phyloP scores from a whole-genome alignment of 805 yeast species.

The Myxozyma lipomycoides region DNA sequence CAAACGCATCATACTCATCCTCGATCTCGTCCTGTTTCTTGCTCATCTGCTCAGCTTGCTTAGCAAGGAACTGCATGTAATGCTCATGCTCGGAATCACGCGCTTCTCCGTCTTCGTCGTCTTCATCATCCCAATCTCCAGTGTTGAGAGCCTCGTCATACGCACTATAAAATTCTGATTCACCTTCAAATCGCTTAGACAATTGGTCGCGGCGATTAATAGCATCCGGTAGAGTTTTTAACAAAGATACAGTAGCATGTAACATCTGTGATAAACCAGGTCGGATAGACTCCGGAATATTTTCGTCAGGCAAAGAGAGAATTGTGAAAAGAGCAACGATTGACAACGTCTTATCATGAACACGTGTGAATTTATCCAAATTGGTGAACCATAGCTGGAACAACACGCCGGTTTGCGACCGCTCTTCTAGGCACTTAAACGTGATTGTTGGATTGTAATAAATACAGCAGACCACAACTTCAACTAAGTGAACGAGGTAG shows the following conservation, averaged over 20 bases:
- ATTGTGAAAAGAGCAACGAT: conserved; percentile 62
- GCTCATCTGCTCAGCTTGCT: conserved; percentile 16
- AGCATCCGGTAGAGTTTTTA: conserved; percentile 68
- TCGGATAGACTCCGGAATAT: conserved; percentile 36
- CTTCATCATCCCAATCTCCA: conserved; percentile 34
- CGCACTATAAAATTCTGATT: conserved; percentile 32
- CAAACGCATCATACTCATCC: conserved; percentile 34
- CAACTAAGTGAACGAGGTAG: conserved; percentile 50
- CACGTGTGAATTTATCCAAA: conserved; percentile 56
- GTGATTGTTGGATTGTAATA: conserved; percentile 57
- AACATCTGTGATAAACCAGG: conserved; percentile 46
- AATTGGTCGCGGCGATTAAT: conserved; percentile 59
- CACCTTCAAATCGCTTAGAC: conserved; percentile 50
- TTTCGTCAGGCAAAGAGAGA: conserved; percentile 36
- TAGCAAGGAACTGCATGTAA: conserved; percentile 24
- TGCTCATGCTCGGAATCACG: conserved; percentile 32
- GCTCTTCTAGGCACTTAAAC: conserved; percentile 47
- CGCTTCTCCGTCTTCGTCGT: conserved; percentile 35
- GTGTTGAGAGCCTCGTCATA: conserved; percentile 30
- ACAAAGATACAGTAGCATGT: conserved; percentile 46
- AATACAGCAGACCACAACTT: conserved; percentile 61
- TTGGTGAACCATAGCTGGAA: conserved; percentile 64
- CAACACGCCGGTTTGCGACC: conserved; percentile 46
- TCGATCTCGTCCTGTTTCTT: conserved; percentile 2
- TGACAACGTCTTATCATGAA: conserved; percentile 75